Evolutionary conservation across 495 filamentous ascomycete genomes (phyloP), one percentile per base, ranked within the genome.

Genomic region (Chlorociboria aeruginascens): DNA sequence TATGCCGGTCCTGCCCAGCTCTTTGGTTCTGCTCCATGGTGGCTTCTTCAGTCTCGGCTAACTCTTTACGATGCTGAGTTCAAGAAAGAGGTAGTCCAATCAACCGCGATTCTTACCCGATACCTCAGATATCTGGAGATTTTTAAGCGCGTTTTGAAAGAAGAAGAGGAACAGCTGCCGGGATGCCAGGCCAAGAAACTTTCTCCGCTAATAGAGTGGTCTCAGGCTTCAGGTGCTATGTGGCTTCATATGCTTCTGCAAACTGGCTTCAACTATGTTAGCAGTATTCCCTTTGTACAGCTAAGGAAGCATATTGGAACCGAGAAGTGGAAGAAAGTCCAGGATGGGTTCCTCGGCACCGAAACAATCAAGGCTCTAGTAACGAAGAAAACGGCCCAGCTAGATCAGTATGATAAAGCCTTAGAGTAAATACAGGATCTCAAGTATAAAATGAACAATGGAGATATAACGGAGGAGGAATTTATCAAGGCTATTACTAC

Each of bases 1-100:
- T 67, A 67, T 38, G 52, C 54, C 12, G 63, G 63, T 30, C 63
- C 64, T 1, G 58, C 61, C 28, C 60, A 67, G 49, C 40, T 67
- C 10, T 59, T 63, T 50, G 56, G 45, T 11, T 61, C 61, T 7
- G 59, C 58, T 11, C 63, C 61, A 9, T 64, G 56, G 60, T 67
- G 61, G 63, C 32, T 52, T 20, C 44, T 52, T 14, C 32, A 30
- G 16, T 45, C 38, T 16, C 7, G n/a, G 13, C 45, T 30, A 7
- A 39, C 49, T 17, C 6, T 28, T 1, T 40, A 20, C 3, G 12
- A 16, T 3, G 20, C 8, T 1, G 28, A 11, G 3, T 16, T 9
- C 6, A 20, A 31, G 25, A 43, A 14, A 32, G 14, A 60, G 14
- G 49, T 55, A 34, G 59, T 50, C 9, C 53, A 62, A 13, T 51